Conservation (phyloP, 73 alveolate species). For the Breviolum minutum region DNA sequence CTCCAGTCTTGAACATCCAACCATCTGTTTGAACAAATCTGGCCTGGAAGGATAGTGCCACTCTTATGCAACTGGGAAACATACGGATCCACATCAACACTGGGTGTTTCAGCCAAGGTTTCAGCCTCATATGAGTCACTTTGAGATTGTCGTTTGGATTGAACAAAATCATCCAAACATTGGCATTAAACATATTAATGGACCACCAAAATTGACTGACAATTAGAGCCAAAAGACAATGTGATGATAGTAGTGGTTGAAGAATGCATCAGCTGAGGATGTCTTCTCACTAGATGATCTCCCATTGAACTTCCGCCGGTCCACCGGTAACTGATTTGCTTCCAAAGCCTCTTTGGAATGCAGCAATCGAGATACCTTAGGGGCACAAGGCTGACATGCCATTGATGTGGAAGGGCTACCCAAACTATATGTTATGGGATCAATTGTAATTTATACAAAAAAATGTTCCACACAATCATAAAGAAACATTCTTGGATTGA, state of each 20-base stretch:
- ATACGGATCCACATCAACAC: background rate
- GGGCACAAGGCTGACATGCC: background rate
- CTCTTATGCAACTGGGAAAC: background rate
- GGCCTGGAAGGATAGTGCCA: constrained; percentile 29
- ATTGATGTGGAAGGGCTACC: background rate
- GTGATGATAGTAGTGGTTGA: constrained; percentile 11
- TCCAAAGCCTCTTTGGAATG: background rate
- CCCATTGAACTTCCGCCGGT: constrained; percentile 13
- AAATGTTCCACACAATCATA: background rate
- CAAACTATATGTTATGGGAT: background rate
- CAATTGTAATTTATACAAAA: background rate
- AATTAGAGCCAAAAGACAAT: background rate
- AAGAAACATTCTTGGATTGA: background rate
- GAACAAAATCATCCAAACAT: no score
- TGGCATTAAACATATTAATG: no score
- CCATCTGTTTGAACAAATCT: no score
- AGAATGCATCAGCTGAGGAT: background rate
- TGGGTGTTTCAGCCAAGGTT: constrained; percentile 32
- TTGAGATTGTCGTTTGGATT: no score
- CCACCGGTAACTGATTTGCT: background rate
- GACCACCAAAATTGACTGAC: no score
- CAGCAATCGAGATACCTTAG: background rate
- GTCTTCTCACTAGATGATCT: background rate
- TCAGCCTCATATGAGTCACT: background rate
- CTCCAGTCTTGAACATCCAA: no score